These are phyloP conservation scores for Naganishia friedmannii DNA, from an alignment of 768 basidiomycete species.

Conservation along the genomic window DNA sequence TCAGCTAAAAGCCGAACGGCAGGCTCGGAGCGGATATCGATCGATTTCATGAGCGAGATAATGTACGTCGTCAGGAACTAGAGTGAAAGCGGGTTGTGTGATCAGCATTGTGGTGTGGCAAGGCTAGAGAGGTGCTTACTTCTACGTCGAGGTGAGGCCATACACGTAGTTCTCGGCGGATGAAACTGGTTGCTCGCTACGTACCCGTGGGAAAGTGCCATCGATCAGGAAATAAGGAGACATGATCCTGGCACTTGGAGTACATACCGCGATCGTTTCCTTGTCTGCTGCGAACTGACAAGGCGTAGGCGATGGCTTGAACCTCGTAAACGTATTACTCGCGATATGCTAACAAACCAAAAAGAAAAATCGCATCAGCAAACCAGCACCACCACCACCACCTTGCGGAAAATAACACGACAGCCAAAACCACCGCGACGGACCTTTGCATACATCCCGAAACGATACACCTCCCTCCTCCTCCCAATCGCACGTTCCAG, in stretches of 20 bases:
- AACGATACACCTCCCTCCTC: slow-evolving; percentile 75
- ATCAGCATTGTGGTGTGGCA: not conserved
- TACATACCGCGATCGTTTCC: slow-evolving; percentile 60
- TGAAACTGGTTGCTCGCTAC: slow-evolving; percentile 70
- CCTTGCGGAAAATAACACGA: not conserved
- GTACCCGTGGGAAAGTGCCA: not conserved
- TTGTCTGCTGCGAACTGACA: slow-evolving; percentile 74
- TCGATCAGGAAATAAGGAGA: not conserved
- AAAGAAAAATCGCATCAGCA: too few species aligned
- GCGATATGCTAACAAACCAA: slow-evolving; percentile 69
- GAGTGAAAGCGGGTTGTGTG: not conserved
- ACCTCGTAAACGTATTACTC: slow-evolving; percentile 78
- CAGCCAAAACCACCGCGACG: slow-evolving; percentile 36
- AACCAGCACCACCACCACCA: not conserved
- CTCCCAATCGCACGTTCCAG: slow-evolving; percentile 71
- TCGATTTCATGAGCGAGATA: slow-evolving; percentile 82
- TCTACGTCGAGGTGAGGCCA: slow-evolving; percentile 90
- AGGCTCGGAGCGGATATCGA: slow-evolving; percentile 80
- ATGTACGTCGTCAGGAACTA: slow-evolving; percentile 87
- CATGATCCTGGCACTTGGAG: not conserved
- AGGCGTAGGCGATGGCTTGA: slow-evolving; percentile 84
- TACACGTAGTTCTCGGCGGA: slow-evolving; percentile 79
- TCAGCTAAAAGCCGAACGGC: slow-evolving; percentile 75
- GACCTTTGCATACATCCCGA: slow-evolving; percentile 81
- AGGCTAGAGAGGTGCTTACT: slow-evolving; percentile 54